Evolutionary conservation across 176 grass and related monocot genomes (phyloP), one percentile per base, ranked within the genome.

Genomic region (Zizania latifolia): DNA sequence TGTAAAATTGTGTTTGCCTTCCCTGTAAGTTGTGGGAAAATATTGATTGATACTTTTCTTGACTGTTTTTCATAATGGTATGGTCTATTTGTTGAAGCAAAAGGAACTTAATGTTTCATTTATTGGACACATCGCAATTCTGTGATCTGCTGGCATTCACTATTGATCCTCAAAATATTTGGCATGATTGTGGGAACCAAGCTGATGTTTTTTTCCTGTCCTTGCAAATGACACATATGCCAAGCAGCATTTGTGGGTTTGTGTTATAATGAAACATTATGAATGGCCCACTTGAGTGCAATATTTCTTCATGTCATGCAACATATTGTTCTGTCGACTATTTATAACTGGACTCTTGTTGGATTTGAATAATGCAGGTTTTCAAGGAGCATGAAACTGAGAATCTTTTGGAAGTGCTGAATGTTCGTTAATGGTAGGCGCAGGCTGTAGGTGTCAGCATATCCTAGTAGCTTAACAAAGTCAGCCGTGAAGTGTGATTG

Each of bases 321-420:
- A 53, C 24, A 12, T 56, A n/a, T 74, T 51, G 10, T 65, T 55
- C 54, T 71, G 33, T 14, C n/a, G 32, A 21, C 7, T 70, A 55
- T 65, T 78, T 54, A n/a, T 81, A 55, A 74, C n/a, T 6, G 61
- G 53, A 58, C 33, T 21, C 12, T 26, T 66, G 9, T 31, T 55
- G 33, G 36, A 66, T 79, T 61, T 76, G 37, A 46, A 80, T 36
- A 61, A 50, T 83, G 43, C 65, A 92, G 90, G 82, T 86, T 80
- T 84, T 88, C 75, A 88, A 86, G 78, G 86, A 86, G 83, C 82
- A 83, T 22, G 90, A 83, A 71, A 77, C 68, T 2, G 59, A 83
- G 28, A 79, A 72, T 62, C 79, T 88, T 70, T 70, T 88, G 65
- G 70, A 86, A 60, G 43, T 88, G 44, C 74, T 92, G 69, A 85